Percentiles rank a stretch among this genome's conserved stretches.
Evolutionary conservation across 208 protist genomes (phyloP).

Genomic region (Acanthamoeba lenticulata): DNA sequence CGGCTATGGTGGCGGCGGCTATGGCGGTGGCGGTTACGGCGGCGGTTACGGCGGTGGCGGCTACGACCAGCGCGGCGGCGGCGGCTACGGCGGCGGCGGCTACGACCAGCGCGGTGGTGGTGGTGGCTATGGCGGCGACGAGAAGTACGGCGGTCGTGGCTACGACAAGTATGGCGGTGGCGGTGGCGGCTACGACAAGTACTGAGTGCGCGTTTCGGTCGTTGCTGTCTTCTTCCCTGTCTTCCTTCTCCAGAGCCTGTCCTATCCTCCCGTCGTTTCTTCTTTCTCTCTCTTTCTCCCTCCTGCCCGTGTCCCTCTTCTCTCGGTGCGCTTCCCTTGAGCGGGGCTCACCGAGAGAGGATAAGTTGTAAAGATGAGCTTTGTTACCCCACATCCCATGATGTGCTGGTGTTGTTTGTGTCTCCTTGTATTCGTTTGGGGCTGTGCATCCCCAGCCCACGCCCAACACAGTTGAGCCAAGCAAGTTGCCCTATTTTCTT

Average conservation of each 20-base stretch:
- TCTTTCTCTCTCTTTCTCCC: neutral
- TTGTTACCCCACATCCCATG: neutral
- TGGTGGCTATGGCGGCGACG: too few relatives aligned
- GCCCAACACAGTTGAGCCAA: too few relatives aligned
- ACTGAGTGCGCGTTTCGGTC: neutral
- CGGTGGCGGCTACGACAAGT: neutral
- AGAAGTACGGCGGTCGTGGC: neutral
- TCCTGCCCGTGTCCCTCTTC: neutral
- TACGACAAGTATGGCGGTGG: neutral
- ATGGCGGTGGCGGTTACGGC: neutral
- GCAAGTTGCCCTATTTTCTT: too few relatives aligned
- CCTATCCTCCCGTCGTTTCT: too few relatives aligned
- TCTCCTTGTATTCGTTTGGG: neutral
- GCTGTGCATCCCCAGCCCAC: neutral
- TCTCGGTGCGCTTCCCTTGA: neutral
- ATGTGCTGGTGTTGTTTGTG: neutral
- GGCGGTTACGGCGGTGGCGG: neutral
- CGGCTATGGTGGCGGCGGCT: too few relatives aligned
- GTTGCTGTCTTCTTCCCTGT: neutral
- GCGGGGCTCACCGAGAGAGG: neutral
- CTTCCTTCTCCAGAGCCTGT: neutral
- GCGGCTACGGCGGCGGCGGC: neutral
- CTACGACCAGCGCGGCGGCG: neutral
- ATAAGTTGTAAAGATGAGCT: slow-evolving; percentile 42
- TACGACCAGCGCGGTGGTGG: neutral